phyloP scores from a whole-genome alignment of 169 alveolate species.

The Neospora caninum region DNA sequence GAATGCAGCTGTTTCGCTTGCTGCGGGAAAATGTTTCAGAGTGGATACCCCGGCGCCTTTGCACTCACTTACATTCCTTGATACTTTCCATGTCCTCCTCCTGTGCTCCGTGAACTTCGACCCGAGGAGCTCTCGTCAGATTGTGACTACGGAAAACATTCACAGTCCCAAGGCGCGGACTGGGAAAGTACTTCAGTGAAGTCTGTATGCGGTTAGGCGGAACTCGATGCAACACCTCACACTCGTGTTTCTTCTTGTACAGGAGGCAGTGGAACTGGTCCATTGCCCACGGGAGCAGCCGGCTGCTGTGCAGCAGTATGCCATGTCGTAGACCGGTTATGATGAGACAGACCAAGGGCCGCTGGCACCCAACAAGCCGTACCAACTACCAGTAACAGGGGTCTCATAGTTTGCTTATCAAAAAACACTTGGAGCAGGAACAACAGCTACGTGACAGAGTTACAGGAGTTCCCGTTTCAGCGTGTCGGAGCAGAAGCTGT shows the following conservation, averaged over 20 bases:
- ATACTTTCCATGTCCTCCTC: background rate
- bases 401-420: background rate
- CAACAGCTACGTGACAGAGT: background rate
- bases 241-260: background rate
- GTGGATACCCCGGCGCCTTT: background rate
- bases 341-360: background rate
- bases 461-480: background rate
- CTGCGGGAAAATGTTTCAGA: background rate
- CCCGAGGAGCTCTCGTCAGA: background rate
- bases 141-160: slow-evolving; percentile 7
- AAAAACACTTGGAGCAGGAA: background rate
- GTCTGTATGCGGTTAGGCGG: background rate
- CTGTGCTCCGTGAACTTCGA: background rate
- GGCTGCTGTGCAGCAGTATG: background rate
- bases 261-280: background rate
- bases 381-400: background rate
- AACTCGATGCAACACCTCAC: background rate
- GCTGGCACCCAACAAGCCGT: background rate
- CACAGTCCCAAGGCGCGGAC: background rate
- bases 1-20: background rate
- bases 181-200: background rate
- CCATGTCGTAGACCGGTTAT: background rate
- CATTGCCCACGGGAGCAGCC: background rate
- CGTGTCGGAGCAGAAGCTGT: background rate
- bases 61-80: background rate